A percentile compares a stretch with the other conserved stretches of the same genome.
These are phyloP conservation scores for Diaporthe batatas DNA, from an alignment of 2,329 filamentous ascomycete species.

Conservation along the genomic window DNA sequence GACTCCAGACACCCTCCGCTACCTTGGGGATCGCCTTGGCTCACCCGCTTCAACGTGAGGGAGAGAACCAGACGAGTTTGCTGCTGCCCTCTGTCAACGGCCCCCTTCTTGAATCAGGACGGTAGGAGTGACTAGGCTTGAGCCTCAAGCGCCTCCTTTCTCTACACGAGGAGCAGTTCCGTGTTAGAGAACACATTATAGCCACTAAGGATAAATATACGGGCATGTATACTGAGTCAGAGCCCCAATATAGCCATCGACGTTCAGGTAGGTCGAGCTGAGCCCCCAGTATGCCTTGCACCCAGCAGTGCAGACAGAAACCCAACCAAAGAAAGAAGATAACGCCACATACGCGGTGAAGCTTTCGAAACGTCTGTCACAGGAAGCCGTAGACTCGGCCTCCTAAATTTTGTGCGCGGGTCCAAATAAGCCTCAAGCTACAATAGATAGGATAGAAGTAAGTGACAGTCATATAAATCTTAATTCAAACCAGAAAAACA, in stretches of 20 bases:
- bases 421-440: too few relatives aligned
- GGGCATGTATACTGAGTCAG: background rate
- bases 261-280: constrained; percentile 12
- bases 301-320: too few relatives aligned
- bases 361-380: background rate
- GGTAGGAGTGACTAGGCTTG: background rate
- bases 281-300: constrained; percentile 17
- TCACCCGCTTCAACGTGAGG: background rate
- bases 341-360: constrained; percentile 31
- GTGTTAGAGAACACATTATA: background rate
- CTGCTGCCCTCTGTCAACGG: background rate
- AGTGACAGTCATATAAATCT: too few relatives aligned
- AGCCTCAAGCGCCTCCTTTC: constrained; percentile 12
- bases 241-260: background rate
- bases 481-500: too few relatives aligned
- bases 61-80: background rate
- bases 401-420: too few relatives aligned
- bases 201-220: background rate
- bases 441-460: too few relatives aligned
- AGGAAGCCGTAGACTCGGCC: too few relatives aligned
- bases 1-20: background rate
- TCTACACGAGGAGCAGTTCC: background rate
- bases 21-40: background rate
- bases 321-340: too few relatives aligned
- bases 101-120: background rate